phyloP scores from a whole-genome alignment of 768 basidiomycete genomes.

The Agrocybe pediades region DNA sequence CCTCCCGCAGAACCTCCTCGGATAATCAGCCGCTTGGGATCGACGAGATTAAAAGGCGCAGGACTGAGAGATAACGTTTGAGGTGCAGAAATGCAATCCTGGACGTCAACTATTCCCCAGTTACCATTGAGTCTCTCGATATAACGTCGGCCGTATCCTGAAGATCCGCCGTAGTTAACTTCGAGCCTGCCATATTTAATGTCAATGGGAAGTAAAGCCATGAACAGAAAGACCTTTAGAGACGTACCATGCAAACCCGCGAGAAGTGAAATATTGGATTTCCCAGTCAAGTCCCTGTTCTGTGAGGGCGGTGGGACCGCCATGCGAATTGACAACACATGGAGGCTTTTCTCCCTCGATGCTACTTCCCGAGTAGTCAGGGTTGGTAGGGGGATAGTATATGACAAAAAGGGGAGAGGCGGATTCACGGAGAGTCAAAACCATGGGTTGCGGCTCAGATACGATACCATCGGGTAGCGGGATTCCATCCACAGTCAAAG shows the following conservation, averaged over 20 bases:
- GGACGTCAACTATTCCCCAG: conserved; percentile 78
- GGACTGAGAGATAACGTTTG: conserved; percentile 46
- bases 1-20: conserved; percentile 78
- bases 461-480: conserved; percentile 31
- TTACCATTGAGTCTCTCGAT: conserved; percentile 58
- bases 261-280: conserved; percentile 68
- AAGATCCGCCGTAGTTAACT: conserved; percentile 78
- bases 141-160: conserved; percentile 72
- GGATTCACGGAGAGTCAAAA: conserved; percentile 35
- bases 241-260: conserved; percentile 72
- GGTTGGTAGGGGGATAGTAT: conserved; percentile 70
- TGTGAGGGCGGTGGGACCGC: conserved; percentile 63
- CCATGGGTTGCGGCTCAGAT: conserved; percentile 50
- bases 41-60: conserved; percentile 54
- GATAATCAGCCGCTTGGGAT: conserved; percentile 63
- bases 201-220: conserved; percentile 9
- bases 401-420: conserved; percentile 55
- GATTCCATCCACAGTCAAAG: conserved; percentile 5
- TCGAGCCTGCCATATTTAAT: conserved; percentile 48
- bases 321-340: conserved; percentile 64
- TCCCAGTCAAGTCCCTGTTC: conserved; percentile 51
- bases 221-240: no score
- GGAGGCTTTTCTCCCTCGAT: conserved; percentile 63
- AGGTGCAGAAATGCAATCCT: conserved; percentile 65
- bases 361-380: conserved; percentile 51